Evolutionary conservation across 768 basidiomycete genomes (phyloP).

Genomic region (Dacryopinax primogenitus): DNA sequence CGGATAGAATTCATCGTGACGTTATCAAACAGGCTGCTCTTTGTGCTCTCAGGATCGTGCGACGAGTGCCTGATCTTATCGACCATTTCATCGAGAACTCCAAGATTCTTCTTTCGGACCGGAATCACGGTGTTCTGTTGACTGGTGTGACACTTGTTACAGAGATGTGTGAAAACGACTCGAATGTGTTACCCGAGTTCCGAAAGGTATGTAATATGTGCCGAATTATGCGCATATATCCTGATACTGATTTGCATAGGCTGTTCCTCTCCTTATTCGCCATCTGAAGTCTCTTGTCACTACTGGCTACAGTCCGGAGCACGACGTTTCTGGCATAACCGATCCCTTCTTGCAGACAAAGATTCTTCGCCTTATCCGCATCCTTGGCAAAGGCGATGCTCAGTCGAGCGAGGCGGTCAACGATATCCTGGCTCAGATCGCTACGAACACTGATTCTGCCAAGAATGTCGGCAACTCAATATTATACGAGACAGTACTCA

Average conservation of each 20-base stretch:
- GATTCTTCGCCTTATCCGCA: constrained; percentile 69
- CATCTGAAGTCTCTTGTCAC: constrained; percentile 90
- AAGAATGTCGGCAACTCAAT: constrained; percentile 99
- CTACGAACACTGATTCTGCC: constrained; percentile 94
- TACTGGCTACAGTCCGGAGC: constrained; percentile 95
- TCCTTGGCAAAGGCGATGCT: constrained; percentile 76
- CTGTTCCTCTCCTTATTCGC: constrained; percentile 83
- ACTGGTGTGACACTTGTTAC: constrained; percentile 89
- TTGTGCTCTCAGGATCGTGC: constrained; percentile 85
- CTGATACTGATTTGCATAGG: constrained; percentile 35
- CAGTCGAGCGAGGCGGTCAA: constrained; percentile 95
- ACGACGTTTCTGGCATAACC: constrained; percentile 98
- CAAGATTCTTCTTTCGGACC: constrained; percentile 82
- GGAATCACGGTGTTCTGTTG: constrained; percentile 92
- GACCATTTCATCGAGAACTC: constrained; percentile 85
- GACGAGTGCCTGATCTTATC: constrained; percentile 88
- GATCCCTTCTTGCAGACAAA: constrained; percentile 94
- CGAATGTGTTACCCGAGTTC: constrained; percentile 65
- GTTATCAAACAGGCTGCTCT: constrained; percentile 75
- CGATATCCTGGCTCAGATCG: constrained; percentile 95
- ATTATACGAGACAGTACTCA: constrained; percentile 91
- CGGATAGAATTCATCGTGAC: background rate
- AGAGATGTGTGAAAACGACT: constrained; percentile 82
- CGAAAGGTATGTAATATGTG: constrained; percentile 50
- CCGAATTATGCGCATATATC: constrained; percentile 11